These are phyloP conservation scores for Saccharomycopsis javanensis DNA, from an alignment of 805 yeast genomes.

Conservation along the genomic window DNA sequence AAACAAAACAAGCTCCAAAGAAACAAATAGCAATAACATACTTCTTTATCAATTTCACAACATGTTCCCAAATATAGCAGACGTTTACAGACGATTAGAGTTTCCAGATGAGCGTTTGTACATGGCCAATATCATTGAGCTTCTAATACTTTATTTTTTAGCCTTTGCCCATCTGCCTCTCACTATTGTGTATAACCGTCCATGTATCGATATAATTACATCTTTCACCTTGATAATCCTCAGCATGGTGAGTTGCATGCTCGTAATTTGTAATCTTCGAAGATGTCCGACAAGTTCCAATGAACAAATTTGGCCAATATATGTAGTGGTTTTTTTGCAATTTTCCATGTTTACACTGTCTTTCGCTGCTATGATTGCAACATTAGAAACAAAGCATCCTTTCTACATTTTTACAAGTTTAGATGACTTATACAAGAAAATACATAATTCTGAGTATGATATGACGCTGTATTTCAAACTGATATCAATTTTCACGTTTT, in stretches of 20 bases:
- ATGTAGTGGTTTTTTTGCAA: background rate
- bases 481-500: conserved; percentile 1
- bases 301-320: background rate
- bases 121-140: conserved; percentile 1
- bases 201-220: conserved; percentile 3
- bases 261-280: background rate
- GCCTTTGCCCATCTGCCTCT: conserved; percentile 7
- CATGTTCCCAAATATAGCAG: conserved; percentile 1
- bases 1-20: background rate
- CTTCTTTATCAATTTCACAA: background rate
- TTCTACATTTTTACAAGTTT: background rate
- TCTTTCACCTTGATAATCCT: background rate
- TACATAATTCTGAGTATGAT: background rate
- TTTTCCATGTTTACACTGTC: background rate
- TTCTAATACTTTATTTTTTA: conserved; percentile 4
- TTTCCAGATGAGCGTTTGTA: background rate
- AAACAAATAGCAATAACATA: background rate
- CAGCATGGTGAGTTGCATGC: conserved; percentile 6
- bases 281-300: background rate
- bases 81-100: conserved; percentile 3
- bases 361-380: background rate
- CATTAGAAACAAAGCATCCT: background rate
- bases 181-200: conserved; percentile 5
- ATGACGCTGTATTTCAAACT: conserved; percentile 3
- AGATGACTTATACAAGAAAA: background rate